These are phyloP conservation scores for Rhodotorula kratochvilovae DNA, from an alignment of 768 basidiomycete genomes.

Conservation along the genomic window DNA sequence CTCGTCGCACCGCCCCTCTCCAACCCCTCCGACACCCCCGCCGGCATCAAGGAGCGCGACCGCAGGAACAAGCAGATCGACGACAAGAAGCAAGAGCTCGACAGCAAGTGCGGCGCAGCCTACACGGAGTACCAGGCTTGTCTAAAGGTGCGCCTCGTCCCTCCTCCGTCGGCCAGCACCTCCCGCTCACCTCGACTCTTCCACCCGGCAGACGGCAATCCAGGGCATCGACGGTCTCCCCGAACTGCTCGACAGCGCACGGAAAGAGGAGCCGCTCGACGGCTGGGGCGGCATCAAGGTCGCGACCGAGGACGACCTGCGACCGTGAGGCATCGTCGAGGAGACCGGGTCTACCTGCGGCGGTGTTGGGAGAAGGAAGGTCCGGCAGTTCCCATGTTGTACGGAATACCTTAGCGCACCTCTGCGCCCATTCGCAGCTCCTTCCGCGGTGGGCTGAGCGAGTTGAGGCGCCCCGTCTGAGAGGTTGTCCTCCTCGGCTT, in stretches of 20 bases:
- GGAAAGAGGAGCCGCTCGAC: constrained; percentile 65
- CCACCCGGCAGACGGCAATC: constrained; percentile 59
- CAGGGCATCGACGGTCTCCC: constrained; percentile 72
- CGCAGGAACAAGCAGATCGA: constrained; percentile 53
- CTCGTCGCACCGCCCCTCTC: constrained; percentile 55
- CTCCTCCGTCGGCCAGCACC: too few relatives aligned
- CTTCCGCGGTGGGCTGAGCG: too few relatives aligned
- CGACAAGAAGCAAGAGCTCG: constrained; percentile 80
- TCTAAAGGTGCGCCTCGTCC: constrained; percentile 62
- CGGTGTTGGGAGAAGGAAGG: too few relatives aligned
- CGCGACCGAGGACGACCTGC: constrained; percentile 19
- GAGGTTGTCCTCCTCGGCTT: too few relatives aligned
- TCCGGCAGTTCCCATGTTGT: neutral
- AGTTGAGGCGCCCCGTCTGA: too few relatives aligned
- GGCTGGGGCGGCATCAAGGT: constrained; percentile 49
- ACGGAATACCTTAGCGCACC: neutral
- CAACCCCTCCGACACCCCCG: constrained; percentile 46
- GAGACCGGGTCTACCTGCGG: too few relatives aligned
- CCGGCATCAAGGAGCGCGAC: constrained; percentile 43
- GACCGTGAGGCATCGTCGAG: too few relatives aligned
- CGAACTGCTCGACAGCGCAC: constrained; percentile 69
- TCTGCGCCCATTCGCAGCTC: too few relatives aligned
- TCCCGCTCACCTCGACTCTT: neutral
- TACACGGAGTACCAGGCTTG: constrained; percentile 78
- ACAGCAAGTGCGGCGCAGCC: constrained; percentile 72